phyloP scores from a whole-genome alignment of 352 stramenopile genomes.

The Phytophthora sp. region DNA sequence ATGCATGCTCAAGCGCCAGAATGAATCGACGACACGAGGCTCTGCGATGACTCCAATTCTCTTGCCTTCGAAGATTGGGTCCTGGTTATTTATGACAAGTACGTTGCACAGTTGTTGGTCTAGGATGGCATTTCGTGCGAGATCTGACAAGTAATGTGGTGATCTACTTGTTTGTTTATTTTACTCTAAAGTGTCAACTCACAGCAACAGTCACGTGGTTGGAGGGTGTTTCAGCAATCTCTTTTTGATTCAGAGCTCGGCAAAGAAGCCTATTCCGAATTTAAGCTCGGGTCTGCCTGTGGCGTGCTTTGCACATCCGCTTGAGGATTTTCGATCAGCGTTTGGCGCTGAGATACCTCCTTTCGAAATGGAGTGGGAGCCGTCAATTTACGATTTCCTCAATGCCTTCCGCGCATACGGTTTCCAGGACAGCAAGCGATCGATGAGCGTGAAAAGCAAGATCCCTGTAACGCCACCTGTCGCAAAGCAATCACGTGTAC shows the following conservation, averaged over 20 bases:
- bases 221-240: conserved; percentile 79
- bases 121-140: neutral
- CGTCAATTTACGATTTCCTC: conserved; percentile 80
- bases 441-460: conserved; percentile 84
- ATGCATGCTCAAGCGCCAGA: conserved; percentile 46
- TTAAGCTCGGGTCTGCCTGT: conserved; percentile 57
- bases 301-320: conserved; percentile 54
- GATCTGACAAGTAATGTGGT: conserved; percentile 6
- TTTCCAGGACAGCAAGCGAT: conserved; percentile 85
- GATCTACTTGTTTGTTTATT: conserved; percentile 21
- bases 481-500: conserved; percentile 26
- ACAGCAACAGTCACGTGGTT: conserved; percentile 69
- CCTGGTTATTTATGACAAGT: conserved; percentile 86
- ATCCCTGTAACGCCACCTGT: conserved; percentile 49
- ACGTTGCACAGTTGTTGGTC: conserved; percentile 16
- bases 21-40: conserved; percentile 13
- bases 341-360: conserved; percentile 37
- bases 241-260: conserved; percentile 51
- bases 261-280: conserved; percentile 11
- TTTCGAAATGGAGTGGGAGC: conserved; percentile 73
- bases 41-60: conserved; percentile 26
- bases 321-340: conserved; percentile 54
- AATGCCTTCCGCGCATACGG: conserved; percentile 77
- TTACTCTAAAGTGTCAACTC: conserved; percentile 65
- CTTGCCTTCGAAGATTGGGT: conserved; percentile 64